These are phyloP conservation scores for Rubus parviflorus DNA, from an alignment of 306 rosid species.

Conservation along the genomic window DNA sequence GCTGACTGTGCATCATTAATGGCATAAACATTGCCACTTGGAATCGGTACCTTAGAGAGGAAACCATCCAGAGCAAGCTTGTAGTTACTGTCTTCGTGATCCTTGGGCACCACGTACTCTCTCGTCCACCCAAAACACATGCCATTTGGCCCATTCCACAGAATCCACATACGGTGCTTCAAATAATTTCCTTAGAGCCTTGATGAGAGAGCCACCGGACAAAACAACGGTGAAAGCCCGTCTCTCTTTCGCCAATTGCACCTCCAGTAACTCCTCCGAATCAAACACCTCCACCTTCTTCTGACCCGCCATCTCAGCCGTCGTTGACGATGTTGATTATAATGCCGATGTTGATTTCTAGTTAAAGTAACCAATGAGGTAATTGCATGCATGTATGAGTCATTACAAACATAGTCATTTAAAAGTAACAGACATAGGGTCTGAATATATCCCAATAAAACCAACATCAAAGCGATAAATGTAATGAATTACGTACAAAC, in stretches of 20 bases:
- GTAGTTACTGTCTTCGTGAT: constrained; percentile 79
- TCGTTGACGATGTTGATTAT: constrained; percentile 29
- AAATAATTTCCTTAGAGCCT: constrained; percentile 66
- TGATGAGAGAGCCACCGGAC: constrained; percentile 73
- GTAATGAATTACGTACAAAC: too few relatives aligned
- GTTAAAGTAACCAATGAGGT: too few relatives aligned
- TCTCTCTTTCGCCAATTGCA: constrained; percentile 65
- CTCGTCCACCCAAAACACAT: constrained; percentile 81
- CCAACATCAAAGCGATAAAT: too few relatives aligned
- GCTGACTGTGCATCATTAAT: constrained; percentile 77
- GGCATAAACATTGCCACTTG: constrained; percentile 58
- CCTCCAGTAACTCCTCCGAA: constrained; percentile 57
- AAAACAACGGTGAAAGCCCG: constrained; percentile 65
- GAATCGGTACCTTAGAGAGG: constrained; percentile 81
- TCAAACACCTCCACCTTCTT: constrained; percentile 57
- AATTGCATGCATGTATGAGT: too few relatives aligned
- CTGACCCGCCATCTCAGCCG: constrained; percentile 31
- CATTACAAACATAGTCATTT: too few relatives aligned
- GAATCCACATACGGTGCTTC: constrained; percentile 61
- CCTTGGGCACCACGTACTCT: constrained; percentile 82
- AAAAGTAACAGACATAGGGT: too few relatives aligned
- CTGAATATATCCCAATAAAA: too few relatives aligned
- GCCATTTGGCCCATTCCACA: constrained; percentile 82
- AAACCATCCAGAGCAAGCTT: constrained; percentile 76
- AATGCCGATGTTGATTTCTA: background rate